Conservation (phyloP, 306 rosid species). For the Vachellia collinsii region DNA sequence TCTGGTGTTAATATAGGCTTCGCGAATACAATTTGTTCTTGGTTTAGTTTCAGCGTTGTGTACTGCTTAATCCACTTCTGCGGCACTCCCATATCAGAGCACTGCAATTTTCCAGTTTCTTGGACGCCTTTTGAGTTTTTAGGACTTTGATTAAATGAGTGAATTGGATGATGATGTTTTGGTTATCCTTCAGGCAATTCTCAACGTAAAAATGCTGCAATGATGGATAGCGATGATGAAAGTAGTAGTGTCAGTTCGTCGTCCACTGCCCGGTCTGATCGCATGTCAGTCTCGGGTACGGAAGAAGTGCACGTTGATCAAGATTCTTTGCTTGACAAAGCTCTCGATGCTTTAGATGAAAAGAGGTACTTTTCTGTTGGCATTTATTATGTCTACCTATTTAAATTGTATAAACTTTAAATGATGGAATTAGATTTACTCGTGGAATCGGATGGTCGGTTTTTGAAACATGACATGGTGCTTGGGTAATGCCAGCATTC, state of each 20-base stretch:
- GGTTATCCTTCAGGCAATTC: conserved; percentile 53
- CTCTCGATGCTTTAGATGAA: conserved; percentile 78
- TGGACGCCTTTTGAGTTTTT: background rate
- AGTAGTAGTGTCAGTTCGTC: conserved; percentile 84
- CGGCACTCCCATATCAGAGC: background rate
- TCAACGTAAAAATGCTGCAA: conserved; percentile 68
- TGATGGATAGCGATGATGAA: conserved; percentile 76
- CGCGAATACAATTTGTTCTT: background rate
- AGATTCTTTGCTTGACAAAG: conserved; percentile 69
- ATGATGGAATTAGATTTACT: background rate
- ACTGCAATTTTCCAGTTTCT: background rate
- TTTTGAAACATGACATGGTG: background rate
- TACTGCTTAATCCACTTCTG: background rate
- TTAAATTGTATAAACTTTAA: background rate
- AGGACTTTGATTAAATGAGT: background rate
- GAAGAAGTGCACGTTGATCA: conserved; percentile 65
- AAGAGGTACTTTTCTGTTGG: conserved; percentile 57
- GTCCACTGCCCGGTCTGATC: conserved; percentile 71
- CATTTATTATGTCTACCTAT: background rate
- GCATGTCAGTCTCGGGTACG: conserved; percentile 47
- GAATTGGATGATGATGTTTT: background rate
- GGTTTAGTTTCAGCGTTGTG: background rate
- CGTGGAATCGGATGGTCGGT: background rate
- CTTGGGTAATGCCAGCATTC: conserved; percentile 11
- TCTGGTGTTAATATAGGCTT: conserved; percentile 4